phyloP scores from a whole-genome alignment of 257 asterid species.

The Agastache rugosa region DNA sequence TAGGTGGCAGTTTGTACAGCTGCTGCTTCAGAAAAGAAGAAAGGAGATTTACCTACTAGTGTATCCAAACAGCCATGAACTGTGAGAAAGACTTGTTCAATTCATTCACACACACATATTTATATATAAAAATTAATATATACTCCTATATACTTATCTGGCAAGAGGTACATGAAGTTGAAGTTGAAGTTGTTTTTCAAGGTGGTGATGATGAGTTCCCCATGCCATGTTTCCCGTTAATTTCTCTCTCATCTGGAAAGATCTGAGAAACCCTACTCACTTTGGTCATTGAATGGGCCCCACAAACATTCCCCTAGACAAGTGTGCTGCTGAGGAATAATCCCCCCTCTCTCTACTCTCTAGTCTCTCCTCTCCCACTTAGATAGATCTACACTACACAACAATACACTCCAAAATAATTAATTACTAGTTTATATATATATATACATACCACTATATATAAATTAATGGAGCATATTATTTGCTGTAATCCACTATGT shows the following conservation, averaged over 20 bases:
- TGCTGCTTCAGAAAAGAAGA: constrained; percentile 12
- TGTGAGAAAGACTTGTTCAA: constrained; percentile 40
- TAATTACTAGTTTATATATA: neutral
- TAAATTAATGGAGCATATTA: neutral
- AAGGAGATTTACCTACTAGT: neutral
- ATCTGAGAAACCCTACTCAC: constrained; percentile 37
- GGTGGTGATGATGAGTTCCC: constrained; percentile 45
- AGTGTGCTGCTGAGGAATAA: constrained; percentile 34
- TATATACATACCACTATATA: neutral
- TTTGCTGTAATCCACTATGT: constrained; percentile 44
- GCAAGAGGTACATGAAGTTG: neutral
- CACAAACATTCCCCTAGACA: constrained; percentile 50
- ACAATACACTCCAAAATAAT: constrained; percentile 12
- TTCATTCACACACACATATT: neutral
- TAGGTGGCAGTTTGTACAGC: constrained; percentile 7
- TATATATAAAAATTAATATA: neutral
- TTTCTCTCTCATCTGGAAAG: constrained; percentile 32
- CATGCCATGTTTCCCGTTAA: constrained; percentile 54
- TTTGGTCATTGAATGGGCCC: constrained; percentile 39
- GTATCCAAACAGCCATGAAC: constrained; percentile 21
- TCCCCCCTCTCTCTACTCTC: neutral
- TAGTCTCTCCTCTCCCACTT: no score
- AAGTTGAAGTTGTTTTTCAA: constrained; percentile 16
- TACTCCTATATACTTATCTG: neutral
- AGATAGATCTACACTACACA: constrained; percentile 32